Evolutionary conservation across 306 rosid genomes (phyloP), one percentile per base, ranked within the genome.

Genomic region (Leucaena leucocephala): DNA sequence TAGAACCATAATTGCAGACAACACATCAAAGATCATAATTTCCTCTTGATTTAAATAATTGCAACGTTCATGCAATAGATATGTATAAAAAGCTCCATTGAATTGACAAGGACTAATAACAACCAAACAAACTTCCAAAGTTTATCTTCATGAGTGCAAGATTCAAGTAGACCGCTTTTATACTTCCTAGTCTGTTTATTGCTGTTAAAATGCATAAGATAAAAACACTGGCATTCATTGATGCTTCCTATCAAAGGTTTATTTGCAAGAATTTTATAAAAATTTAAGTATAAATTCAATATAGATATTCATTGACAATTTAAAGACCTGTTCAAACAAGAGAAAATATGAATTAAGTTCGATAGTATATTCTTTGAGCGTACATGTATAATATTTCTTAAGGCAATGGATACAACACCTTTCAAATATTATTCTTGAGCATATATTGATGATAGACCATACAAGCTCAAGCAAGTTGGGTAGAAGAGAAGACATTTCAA

Each of bases 1-100:
- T 19, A 78, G 46, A 71, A 19, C 68, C 64, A 75, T 64, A 62
- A 55, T 68, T n/a, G 21, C 44, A 39, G 52, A 78, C 64, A 45
- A 58, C 58, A 62, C 49, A 65, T 75, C 5, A 7, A 61, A 33
- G 64, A 59, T n/a, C 35, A 54, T 12, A 12, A 61, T 61, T 48
- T 61, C 19, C 45, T 48, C 43, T 17, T 8, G 34, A 36, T 22
- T 2, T 61, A 62, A 33, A 72, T 5, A 55, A 55, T 7, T 0
- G 16, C n/a, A 14, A 36, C 48, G 2, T 8, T 50, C 6, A 17
- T n/a, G 22, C 19, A 2, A 16, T 54, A 65, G 52, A 66, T 2
- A 2, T 5, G 34, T 46, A 55, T 49, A 49, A 45, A 71, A 22
- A 10, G 8, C 62, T 8, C 7, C 39, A 48, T 6, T 70, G 44